Evolutionary conservation across 805 yeast species (phyloP).

Genomic region (Scheffersomyces stipitis): DNA sequence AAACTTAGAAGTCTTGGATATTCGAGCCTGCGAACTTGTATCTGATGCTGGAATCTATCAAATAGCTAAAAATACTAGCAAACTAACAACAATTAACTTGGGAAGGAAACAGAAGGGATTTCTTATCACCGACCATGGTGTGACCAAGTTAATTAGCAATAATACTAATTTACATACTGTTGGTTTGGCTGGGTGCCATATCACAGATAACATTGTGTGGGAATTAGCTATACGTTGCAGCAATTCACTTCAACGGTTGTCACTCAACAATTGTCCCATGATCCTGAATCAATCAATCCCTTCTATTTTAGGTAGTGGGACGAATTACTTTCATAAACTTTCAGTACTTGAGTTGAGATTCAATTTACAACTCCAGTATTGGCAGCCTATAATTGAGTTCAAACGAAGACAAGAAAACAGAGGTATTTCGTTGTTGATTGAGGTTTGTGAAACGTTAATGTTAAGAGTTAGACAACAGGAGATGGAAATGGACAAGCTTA

Average conservation of each 20-base stretch:
- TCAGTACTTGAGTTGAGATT: conserved; percentile 78
- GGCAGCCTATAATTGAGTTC: conserved; percentile 67
- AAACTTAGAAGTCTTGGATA: conserved; percentile 61
- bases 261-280: conserved; percentile 68
- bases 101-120: conserved; percentile 76
- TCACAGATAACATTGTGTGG: conserved; percentile 79
- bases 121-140: conserved; percentile 67
- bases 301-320: conserved; percentile 42
- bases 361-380: conserved; percentile 53
- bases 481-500: conserved; percentile 51
- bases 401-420: conserved; percentile 50
- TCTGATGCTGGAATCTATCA: conserved; percentile 73
- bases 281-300: conserved; percentile 63
- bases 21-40: conserved; percentile 80
- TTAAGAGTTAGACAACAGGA: conserved; percentile 61
- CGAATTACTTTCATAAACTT: conserved; percentile 36
- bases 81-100: conserved; percentile 62
- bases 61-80: conserved; percentile 60
- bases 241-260: conserved; percentile 56
- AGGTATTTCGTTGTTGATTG: conserved; percentile 60
- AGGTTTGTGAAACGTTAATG: conserved; percentile 74
- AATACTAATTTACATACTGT: conserved; percentile 60
- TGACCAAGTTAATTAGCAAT: conserved; percentile 55
- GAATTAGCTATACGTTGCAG: conserved; percentile 62
- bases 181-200: conserved; percentile 86